Percentiles rank a stretch among this genome's conserved stretches.
Conservation (phyloP, 2,329 filamentous ascomycete species). For the Orbilia ellipsospora region DNA sequence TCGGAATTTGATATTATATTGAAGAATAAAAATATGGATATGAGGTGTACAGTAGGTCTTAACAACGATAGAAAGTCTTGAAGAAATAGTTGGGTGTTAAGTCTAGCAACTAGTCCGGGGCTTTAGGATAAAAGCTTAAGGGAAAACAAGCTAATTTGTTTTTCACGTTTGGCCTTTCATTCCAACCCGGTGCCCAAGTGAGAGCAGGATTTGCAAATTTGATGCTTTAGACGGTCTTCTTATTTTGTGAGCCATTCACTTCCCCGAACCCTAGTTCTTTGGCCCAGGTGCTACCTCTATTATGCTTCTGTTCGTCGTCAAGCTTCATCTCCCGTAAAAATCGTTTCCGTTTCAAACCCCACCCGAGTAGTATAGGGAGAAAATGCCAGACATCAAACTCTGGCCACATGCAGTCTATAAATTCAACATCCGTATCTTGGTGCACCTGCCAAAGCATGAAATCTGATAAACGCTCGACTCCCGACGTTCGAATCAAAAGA, state of each 20-base stretch:
- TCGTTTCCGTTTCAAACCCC: conserved; percentile 74
- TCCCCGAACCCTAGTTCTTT: conserved; percentile 12
- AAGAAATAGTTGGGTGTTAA: too few species aligned
- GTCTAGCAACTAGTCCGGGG: too few species aligned
- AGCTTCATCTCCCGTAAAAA: conserved; percentile 61
- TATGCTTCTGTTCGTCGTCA: conserved; percentile 56
- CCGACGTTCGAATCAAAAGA: conserved; percentile 89
- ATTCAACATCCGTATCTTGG: conserved; percentile 89
- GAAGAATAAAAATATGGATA: too few species aligned
- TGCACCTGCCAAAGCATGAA: conserved; percentile 99
- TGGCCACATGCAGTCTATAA: conserved; percentile 91
- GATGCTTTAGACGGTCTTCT: conserved; percentile 26
- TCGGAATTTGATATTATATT: background rate
- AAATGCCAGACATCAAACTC: conserved; percentile 96
- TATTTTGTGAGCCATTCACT: background rate
- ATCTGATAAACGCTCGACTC: conserved; percentile 90
- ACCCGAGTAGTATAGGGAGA: conserved; percentile 89
- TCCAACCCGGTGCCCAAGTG: too few species aligned
- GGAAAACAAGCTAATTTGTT: too few species aligned
- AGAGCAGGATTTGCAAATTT: too few species aligned
- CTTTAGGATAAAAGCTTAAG: too few species aligned
- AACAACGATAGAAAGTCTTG: too few species aligned
- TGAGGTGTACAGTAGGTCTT: too few species aligned
- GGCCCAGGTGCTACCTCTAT: conserved; percentile 18
- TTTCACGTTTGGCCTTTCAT: too few species aligned